Evolutionary conservation across 169 alveolate genomes (phyloP).

Genomic region (Haemoproteus tartakovskyi): DNA sequence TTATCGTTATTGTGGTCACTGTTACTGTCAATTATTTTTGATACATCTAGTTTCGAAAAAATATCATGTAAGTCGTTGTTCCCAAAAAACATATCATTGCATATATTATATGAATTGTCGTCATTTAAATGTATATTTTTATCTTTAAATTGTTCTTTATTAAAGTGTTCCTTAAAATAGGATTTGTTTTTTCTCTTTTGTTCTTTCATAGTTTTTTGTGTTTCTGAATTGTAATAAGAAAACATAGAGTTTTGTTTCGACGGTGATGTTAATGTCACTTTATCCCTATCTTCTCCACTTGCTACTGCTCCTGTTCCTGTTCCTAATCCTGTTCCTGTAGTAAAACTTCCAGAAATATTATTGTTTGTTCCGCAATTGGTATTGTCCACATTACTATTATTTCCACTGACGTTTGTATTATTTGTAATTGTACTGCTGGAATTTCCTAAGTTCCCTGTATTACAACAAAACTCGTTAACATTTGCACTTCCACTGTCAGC

Average conservation of each 20-base stretch:
- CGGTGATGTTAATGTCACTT: not conserved
- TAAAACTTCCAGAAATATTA: too few relatives aligned
- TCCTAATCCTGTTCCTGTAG: not conserved
- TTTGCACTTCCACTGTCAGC: not conserved
- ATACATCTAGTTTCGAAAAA: constrained; percentile 16
- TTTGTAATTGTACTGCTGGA: not conserved
- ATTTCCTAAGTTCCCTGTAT: not conserved
- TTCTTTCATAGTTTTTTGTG: constrained; percentile 2
- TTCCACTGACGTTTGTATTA: not conserved
- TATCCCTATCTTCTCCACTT: not conserved
- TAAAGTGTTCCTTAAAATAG: not conserved
- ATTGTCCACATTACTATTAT: constrained; percentile 2
- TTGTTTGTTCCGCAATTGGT: too few relatives aligned
- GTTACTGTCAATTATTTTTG: not conserved
- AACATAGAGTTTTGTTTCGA: too few relatives aligned
- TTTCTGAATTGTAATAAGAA: not conserved
- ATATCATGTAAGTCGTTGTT: constrained; percentile 34
- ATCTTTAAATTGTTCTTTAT: not conserved
- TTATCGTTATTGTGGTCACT: not conserved
- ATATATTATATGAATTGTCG: constrained; percentile 15
- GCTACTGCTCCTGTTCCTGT: not conserved
- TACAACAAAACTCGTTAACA: not conserved
- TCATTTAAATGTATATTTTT: too few relatives aligned
- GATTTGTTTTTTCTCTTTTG: not conserved
- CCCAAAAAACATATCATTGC: constrained; percentile 50